Base-by-base conservation (phyloP, 768 basidiomycete species). In the Russula griseocarnosa region DNA sequence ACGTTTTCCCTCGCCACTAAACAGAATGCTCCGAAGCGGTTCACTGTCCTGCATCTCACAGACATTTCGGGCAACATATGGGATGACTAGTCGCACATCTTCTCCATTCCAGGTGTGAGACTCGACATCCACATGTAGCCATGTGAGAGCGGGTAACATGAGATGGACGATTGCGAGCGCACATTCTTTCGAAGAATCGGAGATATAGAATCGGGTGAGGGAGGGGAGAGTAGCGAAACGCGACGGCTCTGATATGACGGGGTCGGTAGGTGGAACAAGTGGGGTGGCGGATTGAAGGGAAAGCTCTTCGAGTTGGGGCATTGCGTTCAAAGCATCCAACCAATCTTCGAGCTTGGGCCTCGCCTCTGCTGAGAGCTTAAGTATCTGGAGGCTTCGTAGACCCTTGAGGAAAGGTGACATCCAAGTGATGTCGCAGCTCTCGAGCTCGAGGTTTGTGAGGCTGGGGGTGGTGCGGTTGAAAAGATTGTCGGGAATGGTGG, bases 321-420 rank as follows among this genome's bases (percentile, higher is more conserved):
- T 57, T 38, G 36, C 44, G 3, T 57, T 24, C n/a, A 67, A 59
- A n/a, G 66, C 63, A 34, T 60, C 49, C 30, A 67, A 53, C 61
- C 61, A 66, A 28, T 53, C 44, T 14, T 36, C 36, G 18, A 62
- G 55, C 9, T 6, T 55, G 24, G 57, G 65, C 20, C 58, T 51
- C 5, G 14, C 10, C 22, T 26, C n/a, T 46, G 3, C 18, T 14
- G 52, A 63, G 20, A 34, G 40, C 10, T 14, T 28, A 1, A 34
- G 8, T 46, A 66, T 55, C 26, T 60, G n/a, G 18, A 67, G 54
- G 10, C 26, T 34, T 32, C 16, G 40, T 13, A 67, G 20, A 38
- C 58, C 22, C 30, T 46, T 60, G 11, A 65, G 38, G 34, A 64
- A 36, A 16, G 63, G n/a, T 7, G 55, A 56, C 40, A 30, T 56